Evolutionary conservation across 2,329 filamentous ascomycete genomes (phyloP), one percentile per base, ranked within the genome.

Genomic region (Diaporthe australafricana): DNA sequence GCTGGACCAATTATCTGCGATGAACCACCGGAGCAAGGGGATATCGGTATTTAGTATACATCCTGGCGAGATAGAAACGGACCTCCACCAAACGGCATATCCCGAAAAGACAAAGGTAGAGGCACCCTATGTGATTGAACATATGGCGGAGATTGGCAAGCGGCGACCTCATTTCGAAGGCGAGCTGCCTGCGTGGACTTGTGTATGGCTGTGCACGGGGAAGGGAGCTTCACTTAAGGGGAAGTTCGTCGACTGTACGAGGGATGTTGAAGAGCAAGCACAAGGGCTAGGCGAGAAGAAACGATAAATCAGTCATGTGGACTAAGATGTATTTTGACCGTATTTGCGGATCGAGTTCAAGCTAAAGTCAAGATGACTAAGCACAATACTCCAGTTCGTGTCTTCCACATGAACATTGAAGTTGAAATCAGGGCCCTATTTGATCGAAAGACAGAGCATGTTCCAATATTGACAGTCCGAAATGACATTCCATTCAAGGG

Each of bases 161-260:
- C 42, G 60, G n/a, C 42, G 60, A 48, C 60, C 60, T 22, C 60
- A 63, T 35, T 63, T 35, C 11, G 42, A 63, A 25, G 60, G 60
- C 3, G 42, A 35, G 16, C 30, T 63, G 45, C 42, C 60, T 6
- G 60, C 60, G 20, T 63, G 60, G 60, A 63, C 60, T 5, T 63
- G 60, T 63, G 60, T 63, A 17, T 63, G 60, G 60, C 42, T 63
- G 1, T 63, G 42, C 17, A 0, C 60, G n/a, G 42, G 45, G 8
- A 48, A 17, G 8, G 60, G 27, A 9, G 27, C 8, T 20, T 32
- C 60, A 1, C 30, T 63, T 3, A 63, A 30, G 42, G 60, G 60
- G 2, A 48, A 12, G 6, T 38, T 63, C 22, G 60, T 63, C 20
- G 60, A 63, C 30, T 63, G 60, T 2, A 63, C 60, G n/a, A 63